phyloP scores from a whole-genome alignment of 106 monocot genomes.

The Dendrobium officinale region DNA sequence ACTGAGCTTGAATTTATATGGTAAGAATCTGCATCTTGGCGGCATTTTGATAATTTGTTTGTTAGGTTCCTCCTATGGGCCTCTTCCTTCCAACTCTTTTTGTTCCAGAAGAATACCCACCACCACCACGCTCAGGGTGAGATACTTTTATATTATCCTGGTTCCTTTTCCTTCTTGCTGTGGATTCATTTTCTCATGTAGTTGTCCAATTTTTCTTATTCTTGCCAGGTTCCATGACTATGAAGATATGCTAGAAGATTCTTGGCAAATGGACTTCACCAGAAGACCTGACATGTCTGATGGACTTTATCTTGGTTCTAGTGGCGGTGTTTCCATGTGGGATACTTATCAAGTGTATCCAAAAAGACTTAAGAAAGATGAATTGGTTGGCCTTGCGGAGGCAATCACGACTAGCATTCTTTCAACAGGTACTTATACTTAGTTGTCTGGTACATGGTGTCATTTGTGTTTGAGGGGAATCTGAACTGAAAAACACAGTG shows the following conservation, averaged over 20 bases:
- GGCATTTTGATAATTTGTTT: background rate
- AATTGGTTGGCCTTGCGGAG: conserved; percentile 84
- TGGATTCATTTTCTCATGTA: background rate
- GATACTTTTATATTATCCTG: conserved; percentile 3
- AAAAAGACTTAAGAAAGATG: conserved; percentile 59
- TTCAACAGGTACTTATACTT: conserved; percentile 61
- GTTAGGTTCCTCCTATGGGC: conserved; percentile 92
- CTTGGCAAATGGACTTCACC: conserved; percentile 58
- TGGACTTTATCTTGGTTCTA: conserved; percentile 49
- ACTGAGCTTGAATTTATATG: background rate
- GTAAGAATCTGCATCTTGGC: background rate
- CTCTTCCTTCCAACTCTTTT: conserved; percentile 81
- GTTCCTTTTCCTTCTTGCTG: background rate
- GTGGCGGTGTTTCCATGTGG: conserved; percentile 51
- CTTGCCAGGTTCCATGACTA: conserved; percentile 72
- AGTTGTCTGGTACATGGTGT: background rate
- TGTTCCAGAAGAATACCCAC: conserved; percentile 70
- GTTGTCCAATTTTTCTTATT: conserved; percentile 8
- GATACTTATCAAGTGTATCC: conserved; percentile 63
- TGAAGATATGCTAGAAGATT: conserved; percentile 97
- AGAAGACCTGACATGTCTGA: conserved; percentile 65
- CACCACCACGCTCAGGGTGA: conserved; percentile 78
- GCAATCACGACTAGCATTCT: conserved; percentile 89
- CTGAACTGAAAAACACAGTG: background rate
- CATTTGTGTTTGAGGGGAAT: background rate